Percentiles rank a stretch among this genome's conserved stretches.
phyloP scores from a whole-genome alignment of 345 rosid genomes.

The Salix dunnii region DNA sequence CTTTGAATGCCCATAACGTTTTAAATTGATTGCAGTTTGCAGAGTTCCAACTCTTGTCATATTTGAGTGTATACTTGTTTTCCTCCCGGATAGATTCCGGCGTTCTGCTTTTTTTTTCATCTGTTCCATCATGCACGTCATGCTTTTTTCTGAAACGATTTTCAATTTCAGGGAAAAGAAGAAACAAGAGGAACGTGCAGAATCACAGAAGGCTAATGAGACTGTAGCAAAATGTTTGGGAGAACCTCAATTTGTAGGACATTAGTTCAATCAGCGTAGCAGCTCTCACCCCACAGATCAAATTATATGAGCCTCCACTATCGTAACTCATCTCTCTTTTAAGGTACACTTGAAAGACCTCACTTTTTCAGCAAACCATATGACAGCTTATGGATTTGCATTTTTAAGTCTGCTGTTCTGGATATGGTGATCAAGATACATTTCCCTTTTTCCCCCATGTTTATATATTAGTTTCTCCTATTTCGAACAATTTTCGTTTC shows the following conservation, averaged over 20 bases:
- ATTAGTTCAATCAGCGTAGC: slow-evolving; percentile 15
- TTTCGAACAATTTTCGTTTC: background rate
- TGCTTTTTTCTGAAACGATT: background rate
- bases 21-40: background rate
- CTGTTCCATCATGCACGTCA: background rate
- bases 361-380: background rate
- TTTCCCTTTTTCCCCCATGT: background rate
- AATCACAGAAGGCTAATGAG: slow-evolving; percentile 74
- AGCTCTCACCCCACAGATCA: background rate
- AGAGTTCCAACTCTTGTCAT: background rate
- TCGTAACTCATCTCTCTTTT: background rate
- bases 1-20: background rate
- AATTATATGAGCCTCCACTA: slow-evolving; percentile 18
- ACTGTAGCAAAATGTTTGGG: slow-evolving; percentile 66
- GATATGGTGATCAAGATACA: slow-evolving; percentile 13
- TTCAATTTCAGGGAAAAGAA: slow-evolving; percentile 78
- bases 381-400: slow-evolving; percentile 12
- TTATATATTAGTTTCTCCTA: background rate
- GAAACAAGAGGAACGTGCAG: slow-evolving; percentile 71
- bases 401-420: background rate
- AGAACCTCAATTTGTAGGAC: slow-evolving; percentile 33
- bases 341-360: slow-evolving; percentile 18
- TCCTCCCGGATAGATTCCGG: background rate
- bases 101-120: background rate
- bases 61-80: background rate